Percentiles rank a stretch among this genome's conserved stretches.
Conservation (phyloP, 108 stramenopile genomes). For the Cyclotella cryptica region DNA sequence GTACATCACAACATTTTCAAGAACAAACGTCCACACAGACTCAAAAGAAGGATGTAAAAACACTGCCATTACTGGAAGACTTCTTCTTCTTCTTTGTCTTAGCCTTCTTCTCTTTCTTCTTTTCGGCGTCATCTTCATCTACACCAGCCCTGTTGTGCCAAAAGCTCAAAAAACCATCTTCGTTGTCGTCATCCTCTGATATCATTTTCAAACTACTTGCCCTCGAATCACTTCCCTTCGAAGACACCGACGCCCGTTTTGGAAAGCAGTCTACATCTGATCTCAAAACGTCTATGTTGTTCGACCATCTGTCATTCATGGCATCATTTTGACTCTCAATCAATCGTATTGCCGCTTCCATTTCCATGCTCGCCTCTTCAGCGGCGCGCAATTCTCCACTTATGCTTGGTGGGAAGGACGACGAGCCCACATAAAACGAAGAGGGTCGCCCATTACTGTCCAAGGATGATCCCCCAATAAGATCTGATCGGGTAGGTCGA, state of each 20-base stretch:
- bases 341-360: constrained; percentile 42
- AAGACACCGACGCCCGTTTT: background rate
- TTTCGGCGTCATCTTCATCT: constrained; percentile 19
- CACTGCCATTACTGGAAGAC: constrained; percentile 28
- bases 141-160: constrained; percentile 14
- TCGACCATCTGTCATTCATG: constrained; percentile 28
- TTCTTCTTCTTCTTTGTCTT: constrained; percentile 33
- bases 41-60: constrained; percentile 43
- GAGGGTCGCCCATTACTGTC: background rate
- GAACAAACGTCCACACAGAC: background rate
- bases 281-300: background rate
- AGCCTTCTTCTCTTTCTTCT: constrained; percentile 39
- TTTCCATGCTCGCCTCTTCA: constrained; percentile 34
- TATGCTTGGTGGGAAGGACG: background rate
- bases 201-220: background rate
- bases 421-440: background rate
- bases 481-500: constrained; percentile 39
- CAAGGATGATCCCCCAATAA: constrained; percentile 1
- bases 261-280: background rate
- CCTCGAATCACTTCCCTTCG: background rate
- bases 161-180: constrained; percentile 34
- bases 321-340: constrained; percentile 47
- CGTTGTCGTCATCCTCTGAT: constrained; percentile 19
- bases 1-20: background rate
- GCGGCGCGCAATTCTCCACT: constrained; percentile 36